Evolutionary conservation across 345 rosid species (phyloP), one percentile per base, ranked within the genome.

Genomic region (Excoecaria cochinchinensis): DNA sequence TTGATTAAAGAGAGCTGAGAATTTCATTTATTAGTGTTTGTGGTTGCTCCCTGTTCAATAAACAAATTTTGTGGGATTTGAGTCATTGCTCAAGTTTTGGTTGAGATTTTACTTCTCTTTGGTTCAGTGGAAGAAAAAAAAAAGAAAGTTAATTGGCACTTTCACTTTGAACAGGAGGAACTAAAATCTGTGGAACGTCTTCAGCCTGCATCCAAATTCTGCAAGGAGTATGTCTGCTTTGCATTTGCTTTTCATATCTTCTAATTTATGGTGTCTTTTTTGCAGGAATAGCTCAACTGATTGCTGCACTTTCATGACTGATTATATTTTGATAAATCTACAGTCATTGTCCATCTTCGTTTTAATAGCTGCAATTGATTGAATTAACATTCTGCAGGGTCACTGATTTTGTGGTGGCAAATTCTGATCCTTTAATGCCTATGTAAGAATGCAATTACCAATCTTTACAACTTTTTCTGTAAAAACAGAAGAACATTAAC

Each of bases 171-270:
- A 55, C 90, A 92, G 97, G 96, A 86, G 51, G 98, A 94, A 67
- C 73, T 88, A 47, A 94, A 89, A 80, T 85, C 90, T 40, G 64
- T 85, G 0, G 80, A 88, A 74, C 84, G 90, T 21, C 83, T 86
- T 31, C 89, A 83, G 76, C 91, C 89, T 6, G 89, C 99, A 63
- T 91, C 97, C 70, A 82, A 55, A 84, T 88, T 76, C 89, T 92
- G 97, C 94, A 91, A 95, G 84, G 99, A 90, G 99, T 95, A 84
- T 59, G 97, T 73, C 14, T 68, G 17, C 52, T 72, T 46, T 73
- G 50, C 57, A 40, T 57, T 74, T 59, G 38, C 47, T 6, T 56
- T 56, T 13, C 59, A n/a, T 46, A 21, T 46, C 70, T 77, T 71
- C 31, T 57, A 51, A 47, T 75, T 66, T 61, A 15, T 9, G 46